A percentile compares a stretch with the other conserved stretches of the same genome.
Conservation (phyloP, 768 basidiomycete genomes). For the Tricholomella constricta region DNA sequence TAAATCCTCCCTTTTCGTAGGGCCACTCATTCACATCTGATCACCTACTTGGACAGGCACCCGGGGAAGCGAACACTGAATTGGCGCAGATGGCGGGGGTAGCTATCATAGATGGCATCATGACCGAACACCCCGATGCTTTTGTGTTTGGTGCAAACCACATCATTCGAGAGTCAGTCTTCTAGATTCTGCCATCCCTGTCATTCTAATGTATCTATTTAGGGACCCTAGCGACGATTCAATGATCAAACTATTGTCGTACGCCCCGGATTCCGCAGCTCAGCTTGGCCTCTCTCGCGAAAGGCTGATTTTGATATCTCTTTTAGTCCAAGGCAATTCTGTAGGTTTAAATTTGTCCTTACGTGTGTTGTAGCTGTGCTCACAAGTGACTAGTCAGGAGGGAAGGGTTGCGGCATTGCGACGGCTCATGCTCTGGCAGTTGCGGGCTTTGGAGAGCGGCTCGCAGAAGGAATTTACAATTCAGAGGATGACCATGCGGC, state of each 20-base stretch:
- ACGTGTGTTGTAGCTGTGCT: neutral
- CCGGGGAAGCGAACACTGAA: constrained; percentile 8
- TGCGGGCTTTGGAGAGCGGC: neutral
- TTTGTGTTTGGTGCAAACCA: neutral
- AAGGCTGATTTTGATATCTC: neutral
- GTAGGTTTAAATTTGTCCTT: neutral
- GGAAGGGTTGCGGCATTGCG: neutral
- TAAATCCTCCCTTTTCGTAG: neutral
- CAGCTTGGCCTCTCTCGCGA: too few relatives aligned
- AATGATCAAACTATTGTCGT: neutral
- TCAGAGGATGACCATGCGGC: too few relatives aligned
- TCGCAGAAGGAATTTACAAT: neutral
- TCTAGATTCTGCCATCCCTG: neutral
- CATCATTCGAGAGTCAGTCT: neutral
- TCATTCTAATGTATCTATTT: neutral
- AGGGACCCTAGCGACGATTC: neutral
- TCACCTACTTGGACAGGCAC: neutral
- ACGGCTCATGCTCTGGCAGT: neutral
- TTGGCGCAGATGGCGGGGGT: neutral
- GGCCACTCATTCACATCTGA: neutral
- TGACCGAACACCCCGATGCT: constrained; percentile 2
- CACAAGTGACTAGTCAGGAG: neutral
- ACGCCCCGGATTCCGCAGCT: too few relatives aligned
- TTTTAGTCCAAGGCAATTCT: neutral
- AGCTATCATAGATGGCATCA: neutral